Conservation (phyloP, 116 monocot species). For the Posidonia oceanica region DNA sequence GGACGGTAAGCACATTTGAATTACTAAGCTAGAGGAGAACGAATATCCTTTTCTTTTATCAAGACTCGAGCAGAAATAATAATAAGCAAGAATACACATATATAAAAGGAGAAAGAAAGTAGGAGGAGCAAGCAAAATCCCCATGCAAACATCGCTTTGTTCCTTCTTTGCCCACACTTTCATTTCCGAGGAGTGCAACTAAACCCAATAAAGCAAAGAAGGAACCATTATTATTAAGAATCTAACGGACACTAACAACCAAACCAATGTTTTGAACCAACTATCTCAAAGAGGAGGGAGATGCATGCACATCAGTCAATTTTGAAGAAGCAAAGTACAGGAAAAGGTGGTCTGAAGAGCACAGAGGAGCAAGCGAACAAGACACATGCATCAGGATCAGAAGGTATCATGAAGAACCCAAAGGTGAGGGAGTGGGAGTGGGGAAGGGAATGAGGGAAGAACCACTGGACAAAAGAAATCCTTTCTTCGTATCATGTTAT, state of each 20-base stretch:
- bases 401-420: constrained; percentile 2
- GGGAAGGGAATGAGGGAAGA: constrained; percentile 1
- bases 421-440: neutral
- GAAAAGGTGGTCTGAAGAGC: neutral
- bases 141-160: constrained; percentile 17
- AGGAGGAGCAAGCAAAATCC: constrained; percentile 6
- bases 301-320: neutral
- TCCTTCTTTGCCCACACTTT: constrained; percentile 14
- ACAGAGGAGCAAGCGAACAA: neutral
- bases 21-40: too few relatives aligned
- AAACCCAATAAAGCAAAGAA: constrained; percentile 8
- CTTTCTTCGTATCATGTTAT: too few relatives aligned
- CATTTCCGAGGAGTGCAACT: constrained; percentile 15
- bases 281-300: neutral
- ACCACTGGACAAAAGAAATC: neutral
- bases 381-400: neutral
- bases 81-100: neutral
- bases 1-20: too few relatives aligned
- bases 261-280: neutral
- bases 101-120: neutral
- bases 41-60: too few relatives aligned
- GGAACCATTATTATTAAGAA: neutral
- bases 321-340: neutral
- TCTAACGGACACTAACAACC: too few relatives aligned
- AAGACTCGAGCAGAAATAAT: neutral